A percentile compares a stretch with the other conserved stretches of the same genome.
phyloP scores from a whole-genome alignment of 495 filamentous ascomycete genomes.

The Halenospora varia region DNA sequence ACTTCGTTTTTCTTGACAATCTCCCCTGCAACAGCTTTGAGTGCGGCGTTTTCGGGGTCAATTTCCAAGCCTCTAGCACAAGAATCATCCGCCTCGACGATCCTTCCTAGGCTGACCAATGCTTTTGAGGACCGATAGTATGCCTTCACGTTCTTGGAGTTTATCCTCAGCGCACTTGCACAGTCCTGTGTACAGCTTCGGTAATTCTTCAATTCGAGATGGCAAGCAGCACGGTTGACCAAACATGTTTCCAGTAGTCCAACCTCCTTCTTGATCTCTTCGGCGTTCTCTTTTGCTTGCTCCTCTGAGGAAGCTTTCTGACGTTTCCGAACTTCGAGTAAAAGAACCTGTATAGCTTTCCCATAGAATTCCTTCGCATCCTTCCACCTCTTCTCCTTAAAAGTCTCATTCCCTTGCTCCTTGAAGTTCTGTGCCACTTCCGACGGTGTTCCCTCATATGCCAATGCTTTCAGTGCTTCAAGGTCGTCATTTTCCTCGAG shows the following conservation, averaged over 20 bases:
- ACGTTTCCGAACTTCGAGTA: conserved; percentile 48
- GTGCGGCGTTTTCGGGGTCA: conserved; percentile 55
- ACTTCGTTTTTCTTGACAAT: conserved; percentile 46
- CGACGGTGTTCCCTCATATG: conserved; percentile 83
- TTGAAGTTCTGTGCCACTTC: conserved; percentile 79
- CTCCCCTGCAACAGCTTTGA: conserved; percentile 49
- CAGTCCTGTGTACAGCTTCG: conserved; percentile 79
- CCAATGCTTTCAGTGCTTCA: conserved; percentile 82
- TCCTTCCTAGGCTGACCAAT: conserved; percentile 65
- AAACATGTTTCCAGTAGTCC: conserved; percentile 69
- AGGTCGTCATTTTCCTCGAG: conserved; percentile 79
- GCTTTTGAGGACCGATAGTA: conserved; percentile 79
- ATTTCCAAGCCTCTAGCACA: conserved; percentile 64
- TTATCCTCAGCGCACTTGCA: conserved; percentile 71
- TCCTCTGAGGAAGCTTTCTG: conserved; percentile 26
- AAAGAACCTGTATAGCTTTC: conserved; percentile 70
- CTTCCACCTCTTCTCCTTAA: conserved; percentile 64
- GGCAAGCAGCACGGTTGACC: conserved; percentile 82
- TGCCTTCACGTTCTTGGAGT: conserved; percentile 78
- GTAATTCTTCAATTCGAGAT: conserved; percentile 72
- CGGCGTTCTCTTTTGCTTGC: conserved; percentile 32
- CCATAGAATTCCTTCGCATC: conserved; percentile 91
- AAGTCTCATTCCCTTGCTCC: conserved; percentile 86
- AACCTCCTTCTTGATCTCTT: conserved; percentile 52
- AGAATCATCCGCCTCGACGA: conserved; percentile 73